Evolutionary conservation across 2,329 filamentous ascomycete species (phyloP).

Genomic region (Hypomyces rosellus): DNA sequence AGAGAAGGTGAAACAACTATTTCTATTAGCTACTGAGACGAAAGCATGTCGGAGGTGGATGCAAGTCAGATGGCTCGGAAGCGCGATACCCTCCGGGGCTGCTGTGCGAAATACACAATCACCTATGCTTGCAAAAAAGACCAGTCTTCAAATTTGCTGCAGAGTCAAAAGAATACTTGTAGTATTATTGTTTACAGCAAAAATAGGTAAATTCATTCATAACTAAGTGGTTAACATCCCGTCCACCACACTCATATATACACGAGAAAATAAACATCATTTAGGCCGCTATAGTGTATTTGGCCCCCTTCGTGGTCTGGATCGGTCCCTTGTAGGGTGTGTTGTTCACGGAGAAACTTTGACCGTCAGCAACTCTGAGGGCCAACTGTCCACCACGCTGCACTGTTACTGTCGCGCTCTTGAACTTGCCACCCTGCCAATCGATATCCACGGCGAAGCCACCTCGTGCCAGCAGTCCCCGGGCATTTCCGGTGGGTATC

Average conservation of each 20-base stretch:
- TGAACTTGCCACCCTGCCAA: slow-evolving; percentile 16
- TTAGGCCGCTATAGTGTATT: slow-evolving; percentile 4
- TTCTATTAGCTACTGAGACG: no score
- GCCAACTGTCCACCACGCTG: slow-evolving; percentile 15
- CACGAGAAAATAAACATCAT: background rate
- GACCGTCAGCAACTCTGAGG: slow-evolving; percentile 15
- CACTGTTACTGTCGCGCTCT: slow-evolving; percentile 17
- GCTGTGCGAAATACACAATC: no score
- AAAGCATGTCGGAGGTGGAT: no score
- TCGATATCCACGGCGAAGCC: slow-evolving; percentile 17
- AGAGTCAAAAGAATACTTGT: background rate
- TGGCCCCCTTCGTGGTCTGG: slow-evolving; percentile 2
- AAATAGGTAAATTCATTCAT: no score
- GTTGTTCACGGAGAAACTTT: slow-evolving; percentile 16
- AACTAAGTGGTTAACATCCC: no score
- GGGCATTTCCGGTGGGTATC: slow-evolving; percentile 16
- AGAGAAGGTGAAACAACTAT: no score
- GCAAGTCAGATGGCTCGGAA: background rate
- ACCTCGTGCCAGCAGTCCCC: slow-evolving; percentile 17
- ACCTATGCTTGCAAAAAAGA: no score
- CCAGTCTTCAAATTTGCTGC: background rate
- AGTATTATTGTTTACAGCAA: background rate
- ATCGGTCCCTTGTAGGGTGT: slow-evolving; percentile 11
- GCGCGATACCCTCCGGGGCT: no score
- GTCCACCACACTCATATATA: background rate